Conservation (phyloP, 2,329 filamentous ascomycete genomes). For the Dryadomyces quercivorus region DNA sequence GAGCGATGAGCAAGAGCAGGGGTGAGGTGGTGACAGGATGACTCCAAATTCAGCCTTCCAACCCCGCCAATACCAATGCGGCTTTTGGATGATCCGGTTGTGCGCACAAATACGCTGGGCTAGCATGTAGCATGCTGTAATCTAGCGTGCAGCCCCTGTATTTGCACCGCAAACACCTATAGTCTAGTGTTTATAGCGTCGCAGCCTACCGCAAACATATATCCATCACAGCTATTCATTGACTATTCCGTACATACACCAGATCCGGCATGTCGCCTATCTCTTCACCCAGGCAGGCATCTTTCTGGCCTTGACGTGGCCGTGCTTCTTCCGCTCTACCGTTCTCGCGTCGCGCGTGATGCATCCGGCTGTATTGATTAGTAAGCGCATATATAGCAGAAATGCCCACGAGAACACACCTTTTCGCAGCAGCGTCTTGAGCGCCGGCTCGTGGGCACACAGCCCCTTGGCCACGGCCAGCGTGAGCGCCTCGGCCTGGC, state of each 20-base stretch:
- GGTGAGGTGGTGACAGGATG: not conserved
- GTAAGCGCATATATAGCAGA: constrained; percentile 10
- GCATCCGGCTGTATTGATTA: constrained; percentile 57
- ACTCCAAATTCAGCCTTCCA: constrained; percentile 1
- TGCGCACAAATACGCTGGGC: too few relatives aligned
- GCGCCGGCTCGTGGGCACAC: constrained; percentile 77
- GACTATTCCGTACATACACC: not conserved
- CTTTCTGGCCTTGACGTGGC: constrained; percentile 93
- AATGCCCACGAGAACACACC: constrained; percentile 45
- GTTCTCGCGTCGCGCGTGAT: constrained; percentile 81
- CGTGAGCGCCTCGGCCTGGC: constrained; percentile 89
- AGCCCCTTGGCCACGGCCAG: constrained; percentile 81
- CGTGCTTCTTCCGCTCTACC: constrained; percentile 97
- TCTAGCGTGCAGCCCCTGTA: not conserved
- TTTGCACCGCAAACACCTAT: too few relatives aligned
- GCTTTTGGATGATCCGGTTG: constrained; percentile 6
- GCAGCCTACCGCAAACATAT: not conserved
- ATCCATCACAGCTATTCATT: too few relatives aligned
- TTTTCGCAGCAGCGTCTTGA: constrained; percentile 79
- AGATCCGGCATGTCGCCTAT: constrained; percentile 21
- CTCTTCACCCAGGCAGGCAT: constrained; percentile 96
- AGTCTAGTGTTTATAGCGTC: too few relatives aligned
- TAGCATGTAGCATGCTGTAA: too few relatives aligned
- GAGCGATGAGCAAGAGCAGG: not conserved
- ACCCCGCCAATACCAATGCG: constrained; percentile 8